phyloP scores from a whole-genome alignment of 257 asterid species.

The Ilex asprella region DNA sequence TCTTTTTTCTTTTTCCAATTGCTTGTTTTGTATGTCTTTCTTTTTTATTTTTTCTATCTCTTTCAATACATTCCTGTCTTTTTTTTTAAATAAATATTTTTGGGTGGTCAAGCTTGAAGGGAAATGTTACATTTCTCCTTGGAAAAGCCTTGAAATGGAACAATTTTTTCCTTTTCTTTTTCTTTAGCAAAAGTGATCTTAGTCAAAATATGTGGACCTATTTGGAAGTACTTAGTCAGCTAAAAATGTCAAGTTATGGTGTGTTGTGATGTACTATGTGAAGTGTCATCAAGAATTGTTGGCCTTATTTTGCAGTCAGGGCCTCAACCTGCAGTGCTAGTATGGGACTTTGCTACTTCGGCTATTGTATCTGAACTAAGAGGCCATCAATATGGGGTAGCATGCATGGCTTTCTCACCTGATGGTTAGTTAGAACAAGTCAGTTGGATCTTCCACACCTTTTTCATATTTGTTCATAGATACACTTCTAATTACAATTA shows the following conservation, averaged over 20 bases:
- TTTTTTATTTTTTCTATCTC: too few relatives aligned
- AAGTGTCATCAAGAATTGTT: neutral
- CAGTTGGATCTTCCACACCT: slow-evolving; percentile 5
- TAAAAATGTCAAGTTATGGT: too few relatives aligned
- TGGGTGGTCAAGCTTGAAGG: too few relatives aligned
- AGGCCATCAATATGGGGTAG: slow-evolving; percentile 57
- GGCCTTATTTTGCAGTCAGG: slow-evolving; percentile 38
- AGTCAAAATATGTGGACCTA: too few relatives aligned
- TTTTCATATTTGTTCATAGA: neutral
- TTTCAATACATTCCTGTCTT: too few relatives aligned
- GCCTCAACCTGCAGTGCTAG: slow-evolving; percentile 45
- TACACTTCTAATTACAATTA: slow-evolving; percentile 1
- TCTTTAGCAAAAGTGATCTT: neutral
- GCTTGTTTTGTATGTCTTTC: too few relatives aligned
- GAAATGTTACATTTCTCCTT: too few relatives aligned
- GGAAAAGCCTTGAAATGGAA: too few relatives aligned
- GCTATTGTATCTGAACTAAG: slow-evolving; percentile 41
- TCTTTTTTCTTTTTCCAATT: too few relatives aligned
- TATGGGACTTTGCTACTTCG: slow-evolving; percentile 47
- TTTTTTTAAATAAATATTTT: too few relatives aligned
- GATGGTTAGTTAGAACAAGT: slow-evolving; percentile 48
- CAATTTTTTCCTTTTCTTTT: neutral
- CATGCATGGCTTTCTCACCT: slow-evolving; percentile 56
- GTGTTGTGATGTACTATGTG: neutral
- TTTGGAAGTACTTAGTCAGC: too few relatives aligned